Percentiles rank a stretch among this genome's conserved stretches.
These are phyloP conservation scores for Amphicarpaea edgeworthii DNA, from an alignment of 306 rosid genomes.

Conservation along the genomic window DNA sequence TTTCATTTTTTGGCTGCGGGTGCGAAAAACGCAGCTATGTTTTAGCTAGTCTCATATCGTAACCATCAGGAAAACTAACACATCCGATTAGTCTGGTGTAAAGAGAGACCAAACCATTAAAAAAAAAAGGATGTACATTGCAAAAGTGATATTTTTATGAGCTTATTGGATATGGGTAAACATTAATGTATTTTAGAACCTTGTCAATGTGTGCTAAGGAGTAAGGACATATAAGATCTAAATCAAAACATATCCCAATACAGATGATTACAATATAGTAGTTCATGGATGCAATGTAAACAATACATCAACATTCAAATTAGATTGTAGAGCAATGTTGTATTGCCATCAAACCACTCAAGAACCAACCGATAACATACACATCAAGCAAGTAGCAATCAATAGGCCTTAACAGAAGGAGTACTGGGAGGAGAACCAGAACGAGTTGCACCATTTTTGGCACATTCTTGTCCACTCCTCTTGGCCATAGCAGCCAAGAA, in stretches of 20 bases:
- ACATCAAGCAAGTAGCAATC: slow-evolving; percentile 1
- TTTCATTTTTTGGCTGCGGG: not conserved
- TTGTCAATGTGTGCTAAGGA: not conserved
- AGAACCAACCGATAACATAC: not conserved
- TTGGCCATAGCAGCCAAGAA: slow-evolving; percentile 67
- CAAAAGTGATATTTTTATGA: not conserved
- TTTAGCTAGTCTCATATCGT: not conserved
- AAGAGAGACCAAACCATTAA: not conserved
- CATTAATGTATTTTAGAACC: no score
- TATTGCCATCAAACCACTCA: slow-evolving; percentile 19
- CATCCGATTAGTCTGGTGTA: not conserved
- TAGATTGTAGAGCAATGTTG: not conserved
- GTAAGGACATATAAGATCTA: no score
- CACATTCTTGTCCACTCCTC: slow-evolving; percentile 69
- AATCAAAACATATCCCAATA: not conserved
- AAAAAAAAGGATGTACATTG: not conserved
- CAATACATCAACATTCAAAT: slow-evolving; percentile 32
- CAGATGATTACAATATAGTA: not conserved
- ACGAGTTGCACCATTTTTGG: slow-evolving; percentile 46
- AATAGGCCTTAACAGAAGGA: slow-evolving; percentile 65
- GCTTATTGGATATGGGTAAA: not conserved
- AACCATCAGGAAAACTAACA: not conserved
- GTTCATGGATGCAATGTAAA: not conserved
- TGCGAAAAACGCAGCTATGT: not conserved
- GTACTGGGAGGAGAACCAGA: slow-evolving; percentile 57